Conservation (phyloP, 148 eudicot genomes). For the Cornus controversa region DNA sequence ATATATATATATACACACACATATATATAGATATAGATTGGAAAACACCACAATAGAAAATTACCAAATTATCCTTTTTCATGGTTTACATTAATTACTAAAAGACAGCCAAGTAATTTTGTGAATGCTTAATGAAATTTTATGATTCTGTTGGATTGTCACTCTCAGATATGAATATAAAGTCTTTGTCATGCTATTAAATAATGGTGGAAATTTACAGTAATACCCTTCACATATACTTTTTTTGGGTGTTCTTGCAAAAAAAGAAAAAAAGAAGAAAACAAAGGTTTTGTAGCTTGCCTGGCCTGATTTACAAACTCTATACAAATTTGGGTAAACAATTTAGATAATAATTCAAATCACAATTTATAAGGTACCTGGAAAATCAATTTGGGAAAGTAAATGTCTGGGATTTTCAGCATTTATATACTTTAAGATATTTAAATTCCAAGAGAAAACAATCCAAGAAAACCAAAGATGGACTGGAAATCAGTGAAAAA, state of each 20-base stretch:
- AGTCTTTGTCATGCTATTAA: not conserved
- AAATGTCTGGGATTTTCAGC: not conserved
- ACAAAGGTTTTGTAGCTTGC: not conserved
- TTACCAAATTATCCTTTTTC: not conserved
- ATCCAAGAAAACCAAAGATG: not conserved
- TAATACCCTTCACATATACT: not conserved
- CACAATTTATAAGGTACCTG: not conserved
- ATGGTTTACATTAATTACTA: too few species aligned
- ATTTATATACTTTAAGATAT: not conserved
- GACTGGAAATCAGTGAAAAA: not conserved
- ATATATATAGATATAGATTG: too few species aligned
- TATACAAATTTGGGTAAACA: not conserved
- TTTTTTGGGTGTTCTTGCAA: not conserved
- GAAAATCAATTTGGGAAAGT: not conserved
- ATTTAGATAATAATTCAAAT: not conserved
- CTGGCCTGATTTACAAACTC: not conserved
- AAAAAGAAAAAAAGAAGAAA: not conserved
- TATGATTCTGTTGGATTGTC: not conserved
- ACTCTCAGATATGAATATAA: not conserved
- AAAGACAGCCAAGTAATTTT: not conserved
- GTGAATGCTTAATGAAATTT: not conserved
- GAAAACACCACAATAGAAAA: not conserved
- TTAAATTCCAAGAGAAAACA: not conserved
- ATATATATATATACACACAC: too few species aligned
- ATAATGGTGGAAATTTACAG: not conserved